Evolutionary conservation across 2,329 filamentous ascomycete species (phyloP).

Genomic region (Alternaria ventricosa): DNA sequence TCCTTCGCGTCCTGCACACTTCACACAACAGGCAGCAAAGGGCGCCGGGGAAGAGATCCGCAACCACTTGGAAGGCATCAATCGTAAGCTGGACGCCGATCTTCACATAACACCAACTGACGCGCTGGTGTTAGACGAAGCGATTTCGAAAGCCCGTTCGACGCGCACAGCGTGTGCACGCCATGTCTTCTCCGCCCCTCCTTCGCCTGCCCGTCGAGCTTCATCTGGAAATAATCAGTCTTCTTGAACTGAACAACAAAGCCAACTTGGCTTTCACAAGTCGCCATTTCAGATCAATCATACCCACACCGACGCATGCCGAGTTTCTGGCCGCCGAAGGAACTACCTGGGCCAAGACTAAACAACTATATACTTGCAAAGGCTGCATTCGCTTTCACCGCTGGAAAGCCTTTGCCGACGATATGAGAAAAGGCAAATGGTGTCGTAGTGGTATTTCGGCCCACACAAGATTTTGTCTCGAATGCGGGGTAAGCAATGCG

Average conservation of each 20-base stretch:
- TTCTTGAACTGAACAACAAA: conserved; percentile 30
- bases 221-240: conserved; percentile 27
- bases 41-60: not conserved
- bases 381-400: conserved; percentile 25
- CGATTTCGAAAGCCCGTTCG: not conserved
- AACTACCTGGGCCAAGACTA: conserved; percentile 23
- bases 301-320: conserved; percentile 23
- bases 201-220: conserved; percentile 35
- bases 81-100: conserved; percentile 5
- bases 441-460: conserved; percentile 31
- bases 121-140: not conserved
- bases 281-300: conserved; percentile 26
- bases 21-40: not conserved
- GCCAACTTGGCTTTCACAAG: conserved; percentile 21
- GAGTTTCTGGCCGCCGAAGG: conserved; percentile 33
- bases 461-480: conserved; percentile 31
- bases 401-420: conserved; percentile 32
- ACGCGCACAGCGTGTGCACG: not conserved
- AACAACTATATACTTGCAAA: conserved; percentile 32
- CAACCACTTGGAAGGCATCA: not conserved
- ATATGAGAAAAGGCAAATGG: conserved; percentile 39
- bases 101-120: not conserved
- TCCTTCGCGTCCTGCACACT: not conserved
- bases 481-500: conserved; percentile 31
- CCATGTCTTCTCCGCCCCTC: conserved; percentile 23